Conservation (phyloP, 345 rosid species). For the Microthlaspi erraticum region DNA sequence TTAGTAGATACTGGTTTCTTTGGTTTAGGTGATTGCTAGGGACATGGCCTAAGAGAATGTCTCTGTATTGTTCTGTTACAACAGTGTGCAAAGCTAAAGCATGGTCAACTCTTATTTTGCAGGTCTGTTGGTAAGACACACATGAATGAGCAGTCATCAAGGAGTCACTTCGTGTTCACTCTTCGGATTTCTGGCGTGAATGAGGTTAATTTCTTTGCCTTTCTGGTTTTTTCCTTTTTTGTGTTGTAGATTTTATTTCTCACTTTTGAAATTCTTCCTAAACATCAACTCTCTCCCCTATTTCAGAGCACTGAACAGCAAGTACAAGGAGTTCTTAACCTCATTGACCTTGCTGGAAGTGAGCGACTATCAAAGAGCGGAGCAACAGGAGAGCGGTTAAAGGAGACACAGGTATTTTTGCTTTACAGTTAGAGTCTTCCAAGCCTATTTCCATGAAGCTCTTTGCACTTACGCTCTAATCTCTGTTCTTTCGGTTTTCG, state of each 20-base stretch:
- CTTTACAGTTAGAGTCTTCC: neutral
- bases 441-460: neutral
- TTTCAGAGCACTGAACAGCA: constrained; percentile 85
- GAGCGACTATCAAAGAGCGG: constrained; percentile 93
- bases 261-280: neutral
- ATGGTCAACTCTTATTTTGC: constrained; percentile 19
- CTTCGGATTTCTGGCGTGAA: constrained; percentile 80
- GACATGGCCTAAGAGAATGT: neutral
- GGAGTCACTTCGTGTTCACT: constrained; percentile 90
- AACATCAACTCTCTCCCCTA: constrained; percentile 24
- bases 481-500: constrained; percentile 24
- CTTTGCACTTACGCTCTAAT: constrained; percentile 4
- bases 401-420: constrained; percentile 83
- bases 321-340: constrained; percentile 89
- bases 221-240: neutral
- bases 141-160: constrained; percentile 86
- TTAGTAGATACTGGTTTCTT: neutral
- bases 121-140: constrained; percentile 93
- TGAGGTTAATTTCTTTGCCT: constrained; percentile 56
- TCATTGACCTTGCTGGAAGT: constrained; percentile 97
- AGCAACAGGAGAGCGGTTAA: constrained; percentile 87
- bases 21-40: neutral
- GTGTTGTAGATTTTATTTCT: neutral
- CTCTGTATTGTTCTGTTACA: neutral
- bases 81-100: constrained; percentile 8